phyloP scores from a whole-genome alignment of 23 red algal genomes.

The Agarophyton chilense region DNA sequence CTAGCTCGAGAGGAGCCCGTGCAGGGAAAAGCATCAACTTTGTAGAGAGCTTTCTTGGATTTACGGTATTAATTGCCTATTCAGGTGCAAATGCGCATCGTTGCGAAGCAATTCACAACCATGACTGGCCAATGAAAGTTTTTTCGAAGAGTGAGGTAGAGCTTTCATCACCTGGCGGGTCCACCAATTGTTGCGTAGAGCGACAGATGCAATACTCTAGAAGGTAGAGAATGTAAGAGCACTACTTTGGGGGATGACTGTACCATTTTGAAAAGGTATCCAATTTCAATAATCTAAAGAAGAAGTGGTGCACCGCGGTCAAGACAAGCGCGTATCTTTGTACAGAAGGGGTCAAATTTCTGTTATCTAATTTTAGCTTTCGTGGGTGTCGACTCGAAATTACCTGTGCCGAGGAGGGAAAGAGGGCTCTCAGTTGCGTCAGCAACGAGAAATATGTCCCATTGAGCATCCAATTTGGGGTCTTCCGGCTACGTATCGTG shows the following conservation, averaged over 20 bases:
- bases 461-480: not conserved
- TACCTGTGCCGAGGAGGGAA: no score
- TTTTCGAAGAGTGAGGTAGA: not conserved
- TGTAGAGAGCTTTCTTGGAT: not conserved
- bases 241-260: no score
- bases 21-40: slow-evolving; percentile 22
- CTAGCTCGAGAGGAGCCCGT: slow-evolving; percentile 22
- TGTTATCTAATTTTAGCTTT: no score
- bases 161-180: not conserved
- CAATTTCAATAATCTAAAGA: no score
- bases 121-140: slow-evolving; percentile 20
- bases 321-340: no score
- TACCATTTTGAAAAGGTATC: no score
- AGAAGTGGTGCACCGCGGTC: no score
- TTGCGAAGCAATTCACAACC: not conserved
- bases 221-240: not conserved
- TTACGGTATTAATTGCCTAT: not conserved
- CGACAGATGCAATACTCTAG: not conserved
- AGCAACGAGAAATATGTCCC: no score
- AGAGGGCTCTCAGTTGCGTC: no score
- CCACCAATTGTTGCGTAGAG: not conserved
- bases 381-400: no score
- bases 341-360: no score
- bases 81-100: not conserved
- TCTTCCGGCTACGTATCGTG: not conserved